Evolutionary conservation across 1,139 yeast genomes (phyloP), one percentile per base, ranked within the genome.

Genomic region (Sugiyamaella japonica): DNA sequence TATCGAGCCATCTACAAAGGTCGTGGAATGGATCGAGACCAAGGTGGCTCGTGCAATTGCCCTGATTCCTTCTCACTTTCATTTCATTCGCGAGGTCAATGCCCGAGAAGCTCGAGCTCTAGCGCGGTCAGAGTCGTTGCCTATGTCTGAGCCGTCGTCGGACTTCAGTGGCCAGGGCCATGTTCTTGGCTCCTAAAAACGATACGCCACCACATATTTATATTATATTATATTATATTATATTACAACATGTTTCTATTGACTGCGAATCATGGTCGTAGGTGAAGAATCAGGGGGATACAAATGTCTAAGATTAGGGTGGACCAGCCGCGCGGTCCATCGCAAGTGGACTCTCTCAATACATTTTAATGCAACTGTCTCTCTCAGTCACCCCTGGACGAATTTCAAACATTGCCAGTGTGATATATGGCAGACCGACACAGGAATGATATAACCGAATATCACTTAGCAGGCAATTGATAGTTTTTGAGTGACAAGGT

Each of bases 21-120:
- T 81, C 1, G 79, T 89, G 16, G 78, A 83, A 59, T 83, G 77
- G 71, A 86, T 89, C 56, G 97, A 90, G 70, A 58, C 65, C 15
- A 80, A 80, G 61, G 68, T 85, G 13, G 76, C 73, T 6, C 64
- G 65, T 1, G 71, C 76, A 17, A 89, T 89, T 58, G 70, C 71
- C 9, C 63, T 77, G 56, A 77, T 87, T 57, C 85, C 87, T 36
- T 67, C 75, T 2, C 69, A 79, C 42, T 83, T 86, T 52, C 71
- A 72, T 29, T 86, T 77, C 63, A 75, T 81, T 60, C 75, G 73
- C 57, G 91, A 86, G 68, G 79, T 74, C 40, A 84, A 79, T 36
- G 83, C 84, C 7, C 72, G 77, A 45, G 75, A 72, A 51, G 57
- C 69, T 20, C 58, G 66, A 15, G 44, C 48, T 10, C 37, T 37